Percentiles rank a stretch among this genome's conserved stretches.
phyloP scores from a whole-genome alignment of 1,139 yeast species.

The Blastobotrys aristatus region DNA sequence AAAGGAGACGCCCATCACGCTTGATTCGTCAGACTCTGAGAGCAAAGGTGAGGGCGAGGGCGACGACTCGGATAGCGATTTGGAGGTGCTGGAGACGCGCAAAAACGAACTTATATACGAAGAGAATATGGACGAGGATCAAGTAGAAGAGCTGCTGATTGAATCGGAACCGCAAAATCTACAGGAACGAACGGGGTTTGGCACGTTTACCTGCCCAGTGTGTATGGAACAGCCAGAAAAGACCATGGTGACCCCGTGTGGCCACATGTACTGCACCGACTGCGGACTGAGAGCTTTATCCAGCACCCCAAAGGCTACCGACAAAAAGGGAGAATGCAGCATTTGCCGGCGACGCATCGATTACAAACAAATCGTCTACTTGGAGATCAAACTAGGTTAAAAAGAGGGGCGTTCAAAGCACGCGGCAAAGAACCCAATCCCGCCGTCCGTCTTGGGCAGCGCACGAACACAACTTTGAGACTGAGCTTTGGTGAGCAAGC shows the following conservation, averaged over 20 bases:
- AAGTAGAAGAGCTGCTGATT: constrained; percentile 14
- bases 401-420: constrained; percentile 44
- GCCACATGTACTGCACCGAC: constrained; percentile 36
- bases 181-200: constrained; percentile 18
- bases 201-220: constrained; percentile 30
- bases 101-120: constrained; percentile 10
- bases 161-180: constrained; percentile 19
- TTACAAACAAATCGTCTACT: constrained; percentile 26
- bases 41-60: background rate
- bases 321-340: constrained; percentile 32
- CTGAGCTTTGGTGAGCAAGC: constrained; percentile 55
- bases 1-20: constrained; percentile 2
- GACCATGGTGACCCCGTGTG: constrained; percentile 36
- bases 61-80: constrained; percentile 5
- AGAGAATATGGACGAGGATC: constrained; percentile 14
- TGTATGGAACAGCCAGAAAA: constrained; percentile 34
- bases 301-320: constrained; percentile 27
- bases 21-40: background rate
- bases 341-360: constrained; percentile 32
- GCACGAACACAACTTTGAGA: constrained; percentile 89
- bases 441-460: constrained; percentile 84
- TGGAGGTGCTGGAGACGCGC: constrained; percentile 8
- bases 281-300: constrained; percentile 35
- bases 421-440: constrained; percentile 95
- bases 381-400: constrained; percentile 23